Base-by-base conservation (phyloP, 106 monocot genomes). In the Ottelia alismoides region DNA sequence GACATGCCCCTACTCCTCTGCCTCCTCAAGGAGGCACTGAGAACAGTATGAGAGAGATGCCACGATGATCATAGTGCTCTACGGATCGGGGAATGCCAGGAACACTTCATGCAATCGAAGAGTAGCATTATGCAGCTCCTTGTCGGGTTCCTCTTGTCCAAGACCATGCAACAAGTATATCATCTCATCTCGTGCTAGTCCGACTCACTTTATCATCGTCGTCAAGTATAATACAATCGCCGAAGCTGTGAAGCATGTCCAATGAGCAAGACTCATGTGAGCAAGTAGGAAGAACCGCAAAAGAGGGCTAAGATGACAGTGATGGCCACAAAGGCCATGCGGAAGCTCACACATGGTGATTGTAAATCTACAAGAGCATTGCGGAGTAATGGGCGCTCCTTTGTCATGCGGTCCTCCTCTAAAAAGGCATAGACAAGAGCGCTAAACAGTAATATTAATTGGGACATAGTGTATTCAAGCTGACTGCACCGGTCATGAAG, bases 401-500 rank as follows among this genome's bases (percentile, higher is more conserved):
- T 25, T 92, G 92, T 58, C 82, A 85, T 30, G 78, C 92, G 1
- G 81, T 82, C 22, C 70, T 92, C 11, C 58, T 92, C 2, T 85
- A 82, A 59, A 92, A 92, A 28, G 85, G 82, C 0, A 54, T 64
- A 2, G 85, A 80, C 11, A 78, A 81, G 49, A 78, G 85, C 23
- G 77, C 16, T 85, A 78, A 28, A 16, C 6, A 7, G 6, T 6
- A 43, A 7, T 73, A 76, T 78, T 85, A 84, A 1, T 59, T 92
- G 27, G 16, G 40, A 16, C 53, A 57, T 27, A 65, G 79, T 21
- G 46, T 75, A 1, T 81, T 81, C 20, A 72, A 85, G 27, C 59
- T 81, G 31, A 47, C 75, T 16, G 76, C 78, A 1, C 75, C 85
- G 0, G 84, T 85, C 65, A 24, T 24, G 2, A 22, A 26, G 24